Conservation (phyloP, 331 rosid genomes). For the Quercus tomentella region DNA sequence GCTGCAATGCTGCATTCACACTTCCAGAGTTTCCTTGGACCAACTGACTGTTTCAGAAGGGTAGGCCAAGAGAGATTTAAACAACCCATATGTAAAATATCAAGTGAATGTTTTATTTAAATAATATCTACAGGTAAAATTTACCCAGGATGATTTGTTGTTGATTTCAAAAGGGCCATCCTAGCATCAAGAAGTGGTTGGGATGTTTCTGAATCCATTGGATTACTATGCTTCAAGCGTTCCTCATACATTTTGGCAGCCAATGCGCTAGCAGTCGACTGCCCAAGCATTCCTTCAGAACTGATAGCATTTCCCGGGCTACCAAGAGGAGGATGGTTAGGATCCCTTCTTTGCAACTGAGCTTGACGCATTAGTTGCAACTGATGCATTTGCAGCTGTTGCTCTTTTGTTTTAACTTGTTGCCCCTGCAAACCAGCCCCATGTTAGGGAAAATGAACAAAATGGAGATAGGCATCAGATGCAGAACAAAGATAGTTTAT, state of each 20-base stretch:
- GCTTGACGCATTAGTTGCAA: conserved; percentile 82
- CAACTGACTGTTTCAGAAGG: conserved; percentile 61
- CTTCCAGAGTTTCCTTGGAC: conserved; percentile 78
- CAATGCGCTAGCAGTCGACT: conserved; percentile 75
- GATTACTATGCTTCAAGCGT: conserved; percentile 71
- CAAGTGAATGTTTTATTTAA: conserved; percentile 5
- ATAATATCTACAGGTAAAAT: conserved; percentile 17
- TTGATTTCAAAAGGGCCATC: conserved; percentile 74
- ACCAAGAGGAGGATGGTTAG: conserved; percentile 67
- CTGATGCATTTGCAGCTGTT: conserved; percentile 87
- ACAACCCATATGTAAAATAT: conserved; percentile 1
- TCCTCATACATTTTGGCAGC: conserved; percentile 93
- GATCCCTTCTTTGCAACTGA: conserved; percentile 85
- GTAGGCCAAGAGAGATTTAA: conserved; percentile 17
- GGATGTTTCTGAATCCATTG: conserved; percentile 79
- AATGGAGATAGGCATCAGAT: background rate
- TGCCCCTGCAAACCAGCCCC: conserved; percentile 51
- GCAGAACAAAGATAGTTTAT: background rate
- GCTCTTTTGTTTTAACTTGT: conserved; percentile 73
- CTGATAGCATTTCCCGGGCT: conserved; percentile 55
- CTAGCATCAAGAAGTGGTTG: conserved; percentile 91
- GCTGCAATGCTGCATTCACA: conserved; percentile 83
- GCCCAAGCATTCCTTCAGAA: conserved; percentile 86
- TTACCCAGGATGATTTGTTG: conserved; percentile 80
- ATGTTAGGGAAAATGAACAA: background rate